Conservation (phyloP, 2,329 filamentous ascomycete genomes). For the Trichoderma hamatum region DNA sequence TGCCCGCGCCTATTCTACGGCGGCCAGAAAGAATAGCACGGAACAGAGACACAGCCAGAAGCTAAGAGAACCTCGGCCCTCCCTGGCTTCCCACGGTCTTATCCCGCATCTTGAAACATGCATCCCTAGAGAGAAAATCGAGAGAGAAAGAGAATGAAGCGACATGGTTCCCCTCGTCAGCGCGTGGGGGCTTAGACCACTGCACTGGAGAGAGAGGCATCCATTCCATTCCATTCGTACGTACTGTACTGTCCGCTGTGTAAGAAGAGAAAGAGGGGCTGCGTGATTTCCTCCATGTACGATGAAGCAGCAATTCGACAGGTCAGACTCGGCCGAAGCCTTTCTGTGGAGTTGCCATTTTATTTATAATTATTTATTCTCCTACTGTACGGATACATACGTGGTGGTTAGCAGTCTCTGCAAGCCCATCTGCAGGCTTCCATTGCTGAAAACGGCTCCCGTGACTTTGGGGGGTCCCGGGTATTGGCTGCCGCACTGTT, state of each 20-base stretch:
- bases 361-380: background rate
- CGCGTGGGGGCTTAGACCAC: conserved; percentile 3
- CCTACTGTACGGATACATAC: too few relatives aligned
- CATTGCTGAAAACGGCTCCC: background rate
- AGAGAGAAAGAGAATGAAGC: background rate
- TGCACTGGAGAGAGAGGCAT: background rate
- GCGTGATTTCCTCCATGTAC: conserved; percentile 23
- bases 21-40: background rate
- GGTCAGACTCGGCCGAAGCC: background rate
- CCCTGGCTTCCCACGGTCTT: background rate
- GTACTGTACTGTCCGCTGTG: background rate
- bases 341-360: background rate
- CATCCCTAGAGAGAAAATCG: background rate
- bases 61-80: background rate
- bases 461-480: background rate
- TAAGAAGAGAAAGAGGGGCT: conserved; percentile 3
- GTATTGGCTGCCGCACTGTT: background rate
- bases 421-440: conserved; percentile 8
- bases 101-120: conserved; percentile 3
- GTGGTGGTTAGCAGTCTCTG: too few relatives aligned
- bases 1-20: background rate
- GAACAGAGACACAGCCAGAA: background rate
- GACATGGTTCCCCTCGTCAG: conserved; percentile 20
- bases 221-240: background rate
- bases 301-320: conserved; percentile 3